A percentile compares a stretch with the other conserved stretches of the same genome.
Evolutionary conservation across 768 basidiomycete genomes (phyloP).

Genomic region (Mycena capillaripes): DNA sequence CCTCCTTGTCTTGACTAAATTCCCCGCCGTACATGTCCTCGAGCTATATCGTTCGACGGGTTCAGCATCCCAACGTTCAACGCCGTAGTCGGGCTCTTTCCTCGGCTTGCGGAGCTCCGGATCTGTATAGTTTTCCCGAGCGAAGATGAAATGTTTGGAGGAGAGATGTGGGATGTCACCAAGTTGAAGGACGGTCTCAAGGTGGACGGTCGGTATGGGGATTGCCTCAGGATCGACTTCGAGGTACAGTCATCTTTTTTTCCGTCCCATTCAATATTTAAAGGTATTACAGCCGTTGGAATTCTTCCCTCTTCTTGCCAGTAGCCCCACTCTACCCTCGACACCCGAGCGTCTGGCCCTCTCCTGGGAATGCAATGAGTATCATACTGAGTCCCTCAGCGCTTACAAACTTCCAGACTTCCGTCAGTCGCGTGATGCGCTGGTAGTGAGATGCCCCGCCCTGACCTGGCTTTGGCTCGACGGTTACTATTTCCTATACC

Average conservation of each 20-base stretch:
- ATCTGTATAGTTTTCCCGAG: background rate
- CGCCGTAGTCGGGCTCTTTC: background rate
- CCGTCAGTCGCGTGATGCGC: background rate
- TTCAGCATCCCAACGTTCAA: background rate
- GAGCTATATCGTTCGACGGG: background rate
- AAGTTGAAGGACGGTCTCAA: background rate
- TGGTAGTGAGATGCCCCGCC: background rate
- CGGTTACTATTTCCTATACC: background rate
- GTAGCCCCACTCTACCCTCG: background rate
- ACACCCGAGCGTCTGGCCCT: background rate
- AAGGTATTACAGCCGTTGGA: background rate
- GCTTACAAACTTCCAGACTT: conserved; percentile 12
- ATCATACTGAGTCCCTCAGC: background rate
- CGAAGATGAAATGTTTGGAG: background rate
- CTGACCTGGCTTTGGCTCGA: background rate
- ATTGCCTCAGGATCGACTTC: background rate
- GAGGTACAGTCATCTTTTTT: background rate
- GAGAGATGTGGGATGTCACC: too few species aligned
- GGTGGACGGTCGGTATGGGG: background rate
- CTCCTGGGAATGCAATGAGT: background rate
- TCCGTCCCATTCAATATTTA: background rate
- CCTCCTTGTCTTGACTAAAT: background rate
- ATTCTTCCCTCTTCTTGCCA: background rate
- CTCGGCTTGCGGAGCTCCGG: conserved; percentile 1
- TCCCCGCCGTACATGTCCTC: conserved; percentile 6